These are phyloP conservation scores for Microstegium vimineum DNA, from an alignment of 176 grass and related monocot genomes.

Conservation along the genomic window DNA sequence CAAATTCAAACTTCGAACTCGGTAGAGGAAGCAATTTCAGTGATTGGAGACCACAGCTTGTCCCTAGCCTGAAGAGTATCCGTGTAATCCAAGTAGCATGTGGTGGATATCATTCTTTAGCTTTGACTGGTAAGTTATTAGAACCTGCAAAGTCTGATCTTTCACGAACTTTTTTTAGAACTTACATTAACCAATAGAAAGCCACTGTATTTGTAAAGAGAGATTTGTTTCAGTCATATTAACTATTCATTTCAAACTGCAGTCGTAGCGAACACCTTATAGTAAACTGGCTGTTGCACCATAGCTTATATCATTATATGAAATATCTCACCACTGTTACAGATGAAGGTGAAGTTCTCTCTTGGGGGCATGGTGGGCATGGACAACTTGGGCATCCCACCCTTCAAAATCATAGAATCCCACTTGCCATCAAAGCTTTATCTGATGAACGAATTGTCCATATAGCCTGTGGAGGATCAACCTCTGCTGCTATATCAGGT, in stretches of 20 bases:
- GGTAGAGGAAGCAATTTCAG: constrained; percentile 73
- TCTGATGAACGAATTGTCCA: constrained; percentile 56
- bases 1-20: constrained; percentile 93
- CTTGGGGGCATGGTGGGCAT: constrained; percentile 91
- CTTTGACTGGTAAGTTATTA: constrained; percentile 75
- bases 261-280: neutral
- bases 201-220: neutral
- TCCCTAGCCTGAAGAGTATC: constrained; percentile 59
- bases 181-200: neutral
- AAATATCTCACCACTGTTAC: neutral
- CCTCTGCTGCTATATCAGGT: constrained; percentile 96
- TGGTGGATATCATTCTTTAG: constrained; percentile 95
- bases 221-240: neutral
- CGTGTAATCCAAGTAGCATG: constrained; percentile 69
- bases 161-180: neutral
- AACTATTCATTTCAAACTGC: constrained; percentile 9
- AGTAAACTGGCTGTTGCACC: neutral
- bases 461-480: constrained; percentile 88
- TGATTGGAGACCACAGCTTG: constrained; percentile 84
- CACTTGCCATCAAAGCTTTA: constrained; percentile 71
- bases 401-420: constrained; percentile 73
- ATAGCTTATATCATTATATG: constrained; percentile 5
- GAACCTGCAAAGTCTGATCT: neutral
- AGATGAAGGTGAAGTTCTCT: constrained; percentile 84
- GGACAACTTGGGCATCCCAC: constrained; percentile 79